Percentiles rank a stretch among this genome's conserved stretches.
These are phyloP conservation scores for Sordariomycetes sp. DNA, from an alignment of 2,329 filamentous ascomycete genomes.

Conservation along the genomic window DNA sequence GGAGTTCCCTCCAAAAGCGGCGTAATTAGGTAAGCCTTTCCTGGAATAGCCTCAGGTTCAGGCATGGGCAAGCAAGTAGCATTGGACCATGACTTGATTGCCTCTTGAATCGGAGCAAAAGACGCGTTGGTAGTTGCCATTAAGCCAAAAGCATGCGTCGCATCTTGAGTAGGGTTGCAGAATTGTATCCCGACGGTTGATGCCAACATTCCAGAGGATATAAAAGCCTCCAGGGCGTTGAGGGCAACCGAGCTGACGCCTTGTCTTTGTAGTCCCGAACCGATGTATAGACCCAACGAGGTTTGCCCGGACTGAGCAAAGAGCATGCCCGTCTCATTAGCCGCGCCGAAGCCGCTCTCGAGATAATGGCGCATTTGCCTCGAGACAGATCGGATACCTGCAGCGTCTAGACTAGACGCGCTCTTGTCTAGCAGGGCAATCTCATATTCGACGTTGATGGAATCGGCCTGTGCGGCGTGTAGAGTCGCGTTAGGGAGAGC, in stretches of 20 bases:
- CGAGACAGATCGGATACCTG: slow-evolving; percentile 12
- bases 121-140: slow-evolving; percentile 19
- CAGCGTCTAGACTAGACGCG: slow-evolving; percentile 7
- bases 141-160: slow-evolving; percentile 22
- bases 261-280: slow-evolving; percentile 17
- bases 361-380: slow-evolving; percentile 19
- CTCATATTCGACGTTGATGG: slow-evolving; percentile 12
- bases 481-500: slow-evolving; percentile 6
- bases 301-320: slow-evolving; percentile 18
- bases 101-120: slow-evolving; percentile 19
- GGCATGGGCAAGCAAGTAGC: slow-evolving; percentile 15
- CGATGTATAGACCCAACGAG: slow-evolving; percentile 25
- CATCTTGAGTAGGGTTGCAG: slow-evolving; percentile 17
- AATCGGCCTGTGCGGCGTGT: slow-evolving; percentile 2
- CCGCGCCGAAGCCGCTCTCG: slow-evolving; percentile 11
- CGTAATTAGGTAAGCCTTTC: slow-evolving; percentile 13
- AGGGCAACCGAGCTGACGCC: slow-evolving; percentile 16
- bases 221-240: slow-evolving; percentile 14
- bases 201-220: slow-evolving; percentile 12
- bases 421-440: slow-evolving; percentile 17
- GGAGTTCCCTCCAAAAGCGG: slow-evolving; percentile 7
- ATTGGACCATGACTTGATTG: slow-evolving; percentile 17
- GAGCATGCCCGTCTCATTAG: slow-evolving; percentile 14
- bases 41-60: slow-evolving; percentile 9
- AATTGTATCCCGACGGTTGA: slow-evolving; percentile 25